Conservation (phyloP, 2,329 filamentous ascomycete genomes). For the Chrysoporthe austroafricana region DNA sequence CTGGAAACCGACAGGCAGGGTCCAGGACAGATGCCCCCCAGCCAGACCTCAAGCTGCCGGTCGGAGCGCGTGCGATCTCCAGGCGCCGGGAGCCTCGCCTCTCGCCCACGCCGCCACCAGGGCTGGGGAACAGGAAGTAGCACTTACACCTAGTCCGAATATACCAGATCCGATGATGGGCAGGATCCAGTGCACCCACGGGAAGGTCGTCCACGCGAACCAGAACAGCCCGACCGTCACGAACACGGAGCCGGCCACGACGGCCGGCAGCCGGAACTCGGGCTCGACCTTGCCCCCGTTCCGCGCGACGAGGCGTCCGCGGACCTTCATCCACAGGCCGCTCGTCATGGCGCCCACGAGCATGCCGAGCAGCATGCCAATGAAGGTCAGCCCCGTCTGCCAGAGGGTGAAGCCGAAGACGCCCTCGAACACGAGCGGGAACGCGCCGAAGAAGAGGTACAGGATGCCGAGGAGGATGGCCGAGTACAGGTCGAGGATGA, state of each 20-base stretch:
- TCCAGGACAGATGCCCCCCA: too few species aligned
- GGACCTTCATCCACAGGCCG: constrained; percentile 67
- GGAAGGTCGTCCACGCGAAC: constrained; percentile 84
- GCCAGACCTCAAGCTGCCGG: too few species aligned
- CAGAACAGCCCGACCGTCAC: constrained; percentile 84
- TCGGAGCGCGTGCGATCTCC: too few species aligned
- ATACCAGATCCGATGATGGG: constrained; percentile 74
- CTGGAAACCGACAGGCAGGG: too few species aligned
- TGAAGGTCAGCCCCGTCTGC: constrained; percentile 78
- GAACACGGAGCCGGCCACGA: constrained; percentile 73
- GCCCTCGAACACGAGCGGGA: constrained; percentile 75
- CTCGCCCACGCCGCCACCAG: background rate
- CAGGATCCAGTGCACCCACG: constrained; percentile 74
- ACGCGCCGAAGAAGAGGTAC: constrained; percentile 91
- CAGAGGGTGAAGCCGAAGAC: constrained; percentile 79
- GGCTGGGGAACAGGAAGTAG: background rate
- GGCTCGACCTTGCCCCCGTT: constrained; percentile 71
- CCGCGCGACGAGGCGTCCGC: constrained; percentile 59
- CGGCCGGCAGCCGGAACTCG: constrained; percentile 81
- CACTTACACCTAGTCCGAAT: constrained; percentile 71
- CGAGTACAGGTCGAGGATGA: constrained; percentile 80
- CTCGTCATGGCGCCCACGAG: constrained; percentile 63
- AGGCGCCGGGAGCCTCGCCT: too few species aligned
- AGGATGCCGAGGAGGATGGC: constrained; percentile 85
- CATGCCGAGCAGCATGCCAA: constrained; percentile 74